Conservation (phyloP, 768 basidiomycete species). For the Boletus subparvulus region DNA sequence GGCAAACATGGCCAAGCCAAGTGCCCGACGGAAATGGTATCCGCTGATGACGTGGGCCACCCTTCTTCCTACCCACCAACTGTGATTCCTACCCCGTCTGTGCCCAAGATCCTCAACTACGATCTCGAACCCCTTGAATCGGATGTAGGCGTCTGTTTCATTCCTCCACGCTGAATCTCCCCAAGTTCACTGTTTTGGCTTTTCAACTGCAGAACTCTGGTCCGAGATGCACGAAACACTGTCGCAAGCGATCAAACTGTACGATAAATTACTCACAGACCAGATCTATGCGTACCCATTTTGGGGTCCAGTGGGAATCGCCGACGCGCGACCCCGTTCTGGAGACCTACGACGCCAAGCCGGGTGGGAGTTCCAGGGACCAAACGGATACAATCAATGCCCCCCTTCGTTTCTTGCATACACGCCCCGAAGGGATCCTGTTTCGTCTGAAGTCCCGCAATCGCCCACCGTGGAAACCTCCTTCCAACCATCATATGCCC, state of each 20-base stretch:
- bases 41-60: constrained; percentile 49
- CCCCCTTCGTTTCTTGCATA: too few relatives aligned
- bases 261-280: too few relatives aligned
- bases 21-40: constrained; percentile 69
- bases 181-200: too few relatives aligned
- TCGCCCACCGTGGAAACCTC: constrained; percentile 28
- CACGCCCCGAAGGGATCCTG: constrained; percentile 35
- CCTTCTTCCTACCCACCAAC: constrained; percentile 48
- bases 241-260: too few relatives aligned
- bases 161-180: too few relatives aligned
- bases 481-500: constrained; percentile 31
- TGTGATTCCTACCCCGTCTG: constrained; percentile 35
- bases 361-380: constrained; percentile 64
- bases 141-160: too few relatives aligned
- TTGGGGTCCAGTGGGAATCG: constrained; percentile 30
- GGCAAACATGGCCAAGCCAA: constrained; percentile 71
- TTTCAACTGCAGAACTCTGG: too few relatives aligned
- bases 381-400: too few relatives aligned
- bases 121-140: constrained; percentile 82
- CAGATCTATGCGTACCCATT: constrained; percentile 33
- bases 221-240: too few relatives aligned
- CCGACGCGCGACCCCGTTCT: constrained; percentile 19
- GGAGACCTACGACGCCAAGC: constrained; percentile 49
- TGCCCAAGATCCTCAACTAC: constrained; percentile 65
- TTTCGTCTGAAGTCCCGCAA: constrained; percentile 27